Base-by-base conservation (phyloP, 2,329 filamentous ascomycete genomes). In the Magnaporthiopsis rhizophila region DNA sequence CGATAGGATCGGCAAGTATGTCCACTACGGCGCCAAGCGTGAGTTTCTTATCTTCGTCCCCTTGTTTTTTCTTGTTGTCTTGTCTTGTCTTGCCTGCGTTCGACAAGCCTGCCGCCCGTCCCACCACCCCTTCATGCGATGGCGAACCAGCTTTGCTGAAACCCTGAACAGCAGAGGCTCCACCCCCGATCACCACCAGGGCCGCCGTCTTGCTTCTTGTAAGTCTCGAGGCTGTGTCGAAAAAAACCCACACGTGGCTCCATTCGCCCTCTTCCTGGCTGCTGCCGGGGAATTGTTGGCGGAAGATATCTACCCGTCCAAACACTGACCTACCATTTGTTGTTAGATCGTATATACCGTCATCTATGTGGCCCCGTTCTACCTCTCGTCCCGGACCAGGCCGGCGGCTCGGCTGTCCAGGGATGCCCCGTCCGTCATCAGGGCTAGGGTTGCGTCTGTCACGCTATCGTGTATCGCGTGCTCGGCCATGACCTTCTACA, bases 281-380 rank as follows among this genome's bases (percentile, higher is more conserved):
- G 45, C 45, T 53, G 45, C 45, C 9, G 45, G 45, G 45, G 61
- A 63, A 30, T 30, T 66, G 61, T n/a, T 21, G 9, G 21, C 18
- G 21, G 45, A 6, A 53, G n/a, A n/a, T 30, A n/a, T 21, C 45
- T 8, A 6, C 18, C n/a, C n/a, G 18, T 18, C 8, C 45, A n/a
- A 69, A 26, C 32, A 1, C 9, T 58, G 36, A 30, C 24, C 50
- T 63, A n/a, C 58, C 60, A 61, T n/a, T 2, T 18, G 12, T 28
- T 15, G n/a, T 34, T 65, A 90, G 91, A 78, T 93, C 67, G 76
- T 88, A 67, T 96, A 96, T 77, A 96, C 92, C n/a, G 75, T 92
- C 69, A 78, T 92, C 78, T 99, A 98, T 78, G 91, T 99, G 70
- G 79, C 90, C 3, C 94, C 95, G 30, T 92, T 98, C 76, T 97